Evolutionary conservation across 495 filamentous ascomycete genomes (phyloP).

Genomic region (Hapsidospora chrysogenum): DNA sequence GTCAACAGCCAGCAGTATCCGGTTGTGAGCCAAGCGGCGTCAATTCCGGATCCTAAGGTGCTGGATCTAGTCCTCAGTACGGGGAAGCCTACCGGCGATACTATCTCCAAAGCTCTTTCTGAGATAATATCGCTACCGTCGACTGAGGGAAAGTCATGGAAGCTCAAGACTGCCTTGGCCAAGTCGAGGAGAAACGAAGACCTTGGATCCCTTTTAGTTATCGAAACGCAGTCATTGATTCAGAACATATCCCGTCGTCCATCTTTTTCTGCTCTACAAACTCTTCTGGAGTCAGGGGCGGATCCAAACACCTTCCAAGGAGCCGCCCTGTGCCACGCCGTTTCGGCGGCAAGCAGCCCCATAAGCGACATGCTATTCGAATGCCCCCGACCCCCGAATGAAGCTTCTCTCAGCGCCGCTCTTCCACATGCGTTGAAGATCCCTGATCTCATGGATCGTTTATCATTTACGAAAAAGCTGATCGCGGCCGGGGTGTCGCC

Average conservation of each 20-base stretch:
- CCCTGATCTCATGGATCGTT: slow-evolving; percentile 21
- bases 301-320: slow-evolving; percentile 25
- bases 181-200: slow-evolving; percentile 17
- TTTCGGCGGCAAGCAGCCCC: slow-evolving; percentile 18
- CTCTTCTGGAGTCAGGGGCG: slow-evolving; percentile 24
- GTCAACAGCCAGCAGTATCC: slow-evolving; percentile 21
- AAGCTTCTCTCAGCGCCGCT: slow-evolving; percentile 14
- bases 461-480: slow-evolving; percentile 22
- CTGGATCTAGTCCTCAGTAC: slow-evolving; percentile 24
- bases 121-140: slow-evolving; percentile 13
- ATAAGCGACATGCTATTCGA: slow-evolving; percentile 20
- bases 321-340: slow-evolving; percentile 20
- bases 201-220: slow-evolving; percentile 15
- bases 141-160: slow-evolving; percentile 16
- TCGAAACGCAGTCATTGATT: slow-evolving; percentile 16
- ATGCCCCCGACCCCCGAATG: slow-evolving; percentile 12
- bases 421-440: slow-evolving; percentile 27
- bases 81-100: slow-evolving; percentile 16
- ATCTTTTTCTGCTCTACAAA: slow-evolving; percentile 10
- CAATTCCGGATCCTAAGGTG: slow-evolving; percentile 16
- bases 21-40: slow-evolving; percentile 8
- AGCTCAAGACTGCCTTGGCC: slow-evolving; percentile 19
- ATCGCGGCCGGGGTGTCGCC: slow-evolving; percentile 21
- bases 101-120: slow-evolving; percentile 16
- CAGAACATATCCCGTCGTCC: neutral